Evolutionary conservation across 164 flowering plant genomes (phyloP).

Genomic region (Berberis thunbergii): DNA sequence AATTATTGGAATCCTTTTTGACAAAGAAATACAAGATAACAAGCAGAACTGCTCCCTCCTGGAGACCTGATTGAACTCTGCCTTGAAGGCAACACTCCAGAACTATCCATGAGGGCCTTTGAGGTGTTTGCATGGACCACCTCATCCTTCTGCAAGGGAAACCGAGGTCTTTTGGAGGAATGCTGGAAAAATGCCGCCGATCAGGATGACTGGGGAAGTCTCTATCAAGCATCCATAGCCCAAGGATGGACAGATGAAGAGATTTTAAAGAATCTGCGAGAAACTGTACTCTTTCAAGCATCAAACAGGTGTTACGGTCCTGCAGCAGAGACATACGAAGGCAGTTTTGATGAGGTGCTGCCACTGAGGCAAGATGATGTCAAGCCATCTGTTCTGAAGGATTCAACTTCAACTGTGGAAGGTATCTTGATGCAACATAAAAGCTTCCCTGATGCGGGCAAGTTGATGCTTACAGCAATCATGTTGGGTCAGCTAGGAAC

Average conservation of each 20-base stretch:
- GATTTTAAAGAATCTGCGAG: conserved; percentile 29
- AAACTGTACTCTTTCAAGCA: conserved; percentile 68
- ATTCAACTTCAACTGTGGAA: conserved; percentile 50
- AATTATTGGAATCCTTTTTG: conserved; percentile 32
- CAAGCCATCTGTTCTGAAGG: conserved; percentile 22
- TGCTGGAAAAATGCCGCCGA: conserved; percentile 86
- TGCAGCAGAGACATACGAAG: conserved; percentile 48
- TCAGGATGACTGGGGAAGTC: conserved; percentile 68
- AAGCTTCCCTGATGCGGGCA: conserved; percentile 79
- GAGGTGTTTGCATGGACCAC: conserved; percentile 96
- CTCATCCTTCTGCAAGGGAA: conserved; percentile 48
- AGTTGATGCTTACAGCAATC: conserved; percentile 76
- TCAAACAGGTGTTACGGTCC: conserved; percentile 74
- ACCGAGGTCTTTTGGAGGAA: conserved; percentile 63
- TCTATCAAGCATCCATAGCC: conserved; percentile 35
- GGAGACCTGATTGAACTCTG: conserved; percentile 63
- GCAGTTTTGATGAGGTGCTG: conserved; percentile 65
- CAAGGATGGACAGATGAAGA: conserved; percentile 91
- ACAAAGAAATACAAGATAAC: conserved; percentile 32
- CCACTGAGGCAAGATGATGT: conserved; percentile 45
- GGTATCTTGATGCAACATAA: conserved; percentile 73
- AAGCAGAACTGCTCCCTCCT: conserved; percentile 50
- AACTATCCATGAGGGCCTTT: conserved; percentile 56
- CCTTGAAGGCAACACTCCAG: conserved; percentile 37
- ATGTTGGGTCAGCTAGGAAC: conserved; percentile 48